Percentiles rank a stretch among this genome's conserved stretches.
phyloP scores from a whole-genome alignment of 2,329 filamentous ascomycete species.

The Stylonectria norvegica region DNA sequence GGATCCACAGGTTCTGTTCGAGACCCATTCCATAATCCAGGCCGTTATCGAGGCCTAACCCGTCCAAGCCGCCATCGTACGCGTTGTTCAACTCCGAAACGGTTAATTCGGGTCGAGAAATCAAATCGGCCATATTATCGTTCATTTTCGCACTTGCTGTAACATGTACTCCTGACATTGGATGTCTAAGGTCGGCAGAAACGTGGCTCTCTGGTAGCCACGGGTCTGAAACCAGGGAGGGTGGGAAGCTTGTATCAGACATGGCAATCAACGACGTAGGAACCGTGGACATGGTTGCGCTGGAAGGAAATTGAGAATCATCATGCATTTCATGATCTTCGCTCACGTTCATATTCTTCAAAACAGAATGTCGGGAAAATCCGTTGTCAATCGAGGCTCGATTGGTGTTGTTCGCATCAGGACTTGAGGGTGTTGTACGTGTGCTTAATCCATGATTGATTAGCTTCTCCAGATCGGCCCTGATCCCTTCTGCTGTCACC shows the following conservation, averaged over 20 bases:
- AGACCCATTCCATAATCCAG: constrained; percentile 42
- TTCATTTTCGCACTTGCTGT: constrained; percentile 11
- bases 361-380: constrained; percentile 20
- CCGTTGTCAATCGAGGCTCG: constrained; percentile 20
- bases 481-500: constrained; percentile 46
- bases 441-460: constrained; percentile 43
- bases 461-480: constrained; percentile 49
- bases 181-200: constrained; percentile 21
- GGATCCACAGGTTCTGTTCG: constrained; percentile 36
- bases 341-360: constrained; percentile 25
- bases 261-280: constrained; percentile 19
- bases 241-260: constrained; percentile 30
- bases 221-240: constrained; percentile 29
- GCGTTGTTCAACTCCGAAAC: constrained; percentile 47
- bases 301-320: constrained; percentile 14
- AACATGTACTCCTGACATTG: constrained; percentile 15
- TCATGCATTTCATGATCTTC: constrained; percentile 28
- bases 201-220: constrained; percentile 30
- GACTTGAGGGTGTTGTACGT: constrained; percentile 18
- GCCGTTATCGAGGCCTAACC: constrained; percentile 44
- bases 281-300: constrained; percentile 3
- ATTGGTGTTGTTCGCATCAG: constrained; percentile 12
- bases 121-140: constrained; percentile 18
- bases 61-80: constrained; percentile 48
- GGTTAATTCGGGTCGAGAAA: constrained; percentile 27